Conservation (phyloP, 768 basidiomycete species). For the Gloeostereum incarnatum region DNA sequence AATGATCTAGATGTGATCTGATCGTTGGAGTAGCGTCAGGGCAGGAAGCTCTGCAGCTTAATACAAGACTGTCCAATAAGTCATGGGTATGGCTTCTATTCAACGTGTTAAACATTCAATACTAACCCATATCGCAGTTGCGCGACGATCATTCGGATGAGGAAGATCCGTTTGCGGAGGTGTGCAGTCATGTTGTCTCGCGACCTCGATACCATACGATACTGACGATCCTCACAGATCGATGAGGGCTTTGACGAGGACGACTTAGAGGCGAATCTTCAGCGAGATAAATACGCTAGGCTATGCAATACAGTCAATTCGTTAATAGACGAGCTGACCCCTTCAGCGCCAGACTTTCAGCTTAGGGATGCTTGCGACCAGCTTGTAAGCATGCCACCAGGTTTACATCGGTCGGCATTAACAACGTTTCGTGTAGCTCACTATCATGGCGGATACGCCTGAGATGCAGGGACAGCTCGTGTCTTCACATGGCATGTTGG, state of each 20-base stretch:
- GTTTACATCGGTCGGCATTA: constrained; percentile 4
- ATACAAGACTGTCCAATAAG: constrained; percentile 78
- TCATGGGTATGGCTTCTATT: constrained; percentile 56
- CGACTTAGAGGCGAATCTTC: constrained; percentile 85
- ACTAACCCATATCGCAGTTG: constrained; percentile 28
- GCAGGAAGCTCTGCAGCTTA: constrained; percentile 72
- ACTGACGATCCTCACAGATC: constrained; percentile 38
- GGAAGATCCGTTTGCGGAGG: constrained; percentile 95
- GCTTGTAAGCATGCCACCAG: constrained; percentile 43
- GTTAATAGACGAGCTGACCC: constrained; percentile 80
- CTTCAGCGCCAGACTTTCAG: constrained; percentile 74
- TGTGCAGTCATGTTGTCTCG: constrained; percentile 15
- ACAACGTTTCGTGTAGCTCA: constrained; percentile 36
- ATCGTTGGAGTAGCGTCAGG: constrained; percentile 39
- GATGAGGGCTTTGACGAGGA: constrained; percentile 91
- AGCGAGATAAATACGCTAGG: constrained; percentile 89
- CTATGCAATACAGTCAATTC: constrained; percentile 74
- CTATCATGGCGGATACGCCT: constrained; percentile 66
- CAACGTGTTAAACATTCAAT: constrained; percentile 5
- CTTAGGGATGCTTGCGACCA: constrained; percentile 83
- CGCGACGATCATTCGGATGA: constrained; percentile 83
- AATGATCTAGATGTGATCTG: background rate
- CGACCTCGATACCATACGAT: constrained; percentile 1
- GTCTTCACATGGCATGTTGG: constrained; percentile 90
- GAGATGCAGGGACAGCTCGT: constrained; percentile 88